Conservation (phyloP, 257 asterid genomes). For the Solanum piurae region DNA sequence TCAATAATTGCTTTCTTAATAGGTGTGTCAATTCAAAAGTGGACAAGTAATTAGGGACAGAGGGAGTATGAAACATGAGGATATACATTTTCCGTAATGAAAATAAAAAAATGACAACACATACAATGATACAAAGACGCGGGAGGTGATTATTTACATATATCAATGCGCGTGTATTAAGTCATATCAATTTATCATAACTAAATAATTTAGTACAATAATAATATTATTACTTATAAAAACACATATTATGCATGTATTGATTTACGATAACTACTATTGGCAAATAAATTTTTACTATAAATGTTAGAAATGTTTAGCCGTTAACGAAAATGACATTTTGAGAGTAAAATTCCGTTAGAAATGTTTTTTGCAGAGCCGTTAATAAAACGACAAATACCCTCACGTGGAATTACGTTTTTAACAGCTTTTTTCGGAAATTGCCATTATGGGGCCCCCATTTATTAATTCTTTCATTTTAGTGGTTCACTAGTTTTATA, state of each 20-base stretch:
- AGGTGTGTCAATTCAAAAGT: no score
- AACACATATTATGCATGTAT: not conserved
- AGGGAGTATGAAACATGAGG: no score
- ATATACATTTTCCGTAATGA: not conserved
- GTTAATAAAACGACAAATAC: slow-evolving; percentile 31
- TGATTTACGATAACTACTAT: not conserved
- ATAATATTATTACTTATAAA: not conserved
- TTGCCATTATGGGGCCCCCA: not conserved
- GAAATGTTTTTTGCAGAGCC: slow-evolving; percentile 21
- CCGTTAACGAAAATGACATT: not conserved
- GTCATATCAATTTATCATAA: not conserved
- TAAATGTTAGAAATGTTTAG: not conserved
- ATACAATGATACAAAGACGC: not conserved
- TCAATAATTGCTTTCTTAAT: no score
- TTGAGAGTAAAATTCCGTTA: not conserved
- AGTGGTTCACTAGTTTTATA: not conserved
- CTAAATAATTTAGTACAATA: not conserved
- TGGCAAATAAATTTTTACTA: not conserved
- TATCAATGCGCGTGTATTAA: not conserved
- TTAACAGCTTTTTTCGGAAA: not conserved
- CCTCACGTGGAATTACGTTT: not conserved
- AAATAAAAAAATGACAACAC: not conserved
- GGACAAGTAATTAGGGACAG: no score
- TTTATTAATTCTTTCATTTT: not conserved
- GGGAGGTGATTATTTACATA: not conserved